These are phyloP conservation scores for Candida anglica DNA, from an alignment of 805 yeast genomes.

Conservation along the genomic window DNA sequence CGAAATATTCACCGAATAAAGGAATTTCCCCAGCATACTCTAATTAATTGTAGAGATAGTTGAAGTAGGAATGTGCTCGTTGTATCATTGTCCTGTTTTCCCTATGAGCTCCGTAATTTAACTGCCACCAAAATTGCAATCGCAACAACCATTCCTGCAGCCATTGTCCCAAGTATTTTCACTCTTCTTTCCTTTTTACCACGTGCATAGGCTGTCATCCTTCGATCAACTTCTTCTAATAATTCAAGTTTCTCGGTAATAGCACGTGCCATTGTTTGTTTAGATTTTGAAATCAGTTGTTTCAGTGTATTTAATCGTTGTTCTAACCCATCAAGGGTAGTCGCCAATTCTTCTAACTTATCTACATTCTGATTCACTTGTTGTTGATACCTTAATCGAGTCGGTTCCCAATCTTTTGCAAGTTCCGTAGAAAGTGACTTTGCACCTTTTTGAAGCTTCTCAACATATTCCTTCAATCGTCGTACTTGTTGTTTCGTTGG, in stretches of 20 bases:
- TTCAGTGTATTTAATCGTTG: constrained; percentile 20
- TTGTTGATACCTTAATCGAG: constrained; percentile 17
- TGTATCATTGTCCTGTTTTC: too few relatives aligned
- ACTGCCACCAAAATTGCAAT: too few relatives aligned
- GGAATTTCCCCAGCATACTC: too few relatives aligned
- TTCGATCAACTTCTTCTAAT: constrained; percentile 26
- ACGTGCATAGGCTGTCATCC: constrained; percentile 23
- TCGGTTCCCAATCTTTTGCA: constrained; percentile 10
- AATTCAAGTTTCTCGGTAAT: constrained; percentile 24
- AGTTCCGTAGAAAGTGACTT: constrained; percentile 16
- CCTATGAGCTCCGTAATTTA: too few relatives aligned
- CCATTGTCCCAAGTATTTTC: too few relatives aligned
- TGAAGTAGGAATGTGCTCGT: too few relatives aligned
- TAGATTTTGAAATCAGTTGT: constrained; percentile 18
- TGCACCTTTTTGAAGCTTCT: constrained; percentile 13
- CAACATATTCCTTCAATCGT: constrained; percentile 15
- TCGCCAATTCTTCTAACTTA: constrained; percentile 24
- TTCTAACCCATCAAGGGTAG: constrained; percentile 21
- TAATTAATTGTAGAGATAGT: too few relatives aligned
- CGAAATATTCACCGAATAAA: too few relatives aligned
- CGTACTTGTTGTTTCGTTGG: constrained; percentile 9
- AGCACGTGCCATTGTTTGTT: constrained; percentile 20
- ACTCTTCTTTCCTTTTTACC: constrained; percentile 22
- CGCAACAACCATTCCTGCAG: too few relatives aligned
- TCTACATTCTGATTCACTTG: constrained; percentile 23